phyloP scores from a whole-genome alignment of 371 early-diverging fungal species.

The Lichtheimia corymbifera region DNA sequence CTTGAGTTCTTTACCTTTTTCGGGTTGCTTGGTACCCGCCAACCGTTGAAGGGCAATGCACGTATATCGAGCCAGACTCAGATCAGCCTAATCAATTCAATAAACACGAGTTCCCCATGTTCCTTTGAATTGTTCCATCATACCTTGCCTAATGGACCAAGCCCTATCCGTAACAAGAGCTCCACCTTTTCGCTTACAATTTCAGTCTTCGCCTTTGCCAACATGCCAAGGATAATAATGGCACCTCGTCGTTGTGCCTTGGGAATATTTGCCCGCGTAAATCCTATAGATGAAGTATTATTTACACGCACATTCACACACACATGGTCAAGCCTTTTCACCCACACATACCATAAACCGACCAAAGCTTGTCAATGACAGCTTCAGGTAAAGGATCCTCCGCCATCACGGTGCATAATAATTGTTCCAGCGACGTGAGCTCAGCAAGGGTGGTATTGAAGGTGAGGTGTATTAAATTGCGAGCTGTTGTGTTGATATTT shows the following conservation, averaged over 20 bases:
- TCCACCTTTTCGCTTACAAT: constrained; percentile 85
- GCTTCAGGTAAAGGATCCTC: constrained; percentile 59
- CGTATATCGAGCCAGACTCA: constrained; percentile 82
- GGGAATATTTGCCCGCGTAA: constrained; percentile 64
- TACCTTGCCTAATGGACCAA: constrained; percentile 81
- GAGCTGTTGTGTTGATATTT: constrained; percentile 66
- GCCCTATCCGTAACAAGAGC: constrained; percentile 78
- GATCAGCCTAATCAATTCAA: constrained; percentile 52
- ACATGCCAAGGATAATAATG: constrained; percentile 88
- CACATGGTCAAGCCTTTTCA: background rate
- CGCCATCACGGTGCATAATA: constrained; percentile 75
- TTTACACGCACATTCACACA: background rate
- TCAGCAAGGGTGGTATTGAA: constrained; percentile 87
- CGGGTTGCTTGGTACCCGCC: constrained; percentile 46
- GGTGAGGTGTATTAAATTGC: constrained; percentile 80
- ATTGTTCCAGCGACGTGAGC: constrained; percentile 90
- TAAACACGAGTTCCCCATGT: background rate
- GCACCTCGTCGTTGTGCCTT: constrained; percentile 85
- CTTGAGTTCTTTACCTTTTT: constrained; percentile 42
- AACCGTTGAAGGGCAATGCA: constrained; percentile 89
- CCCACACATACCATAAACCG: constrained; percentile 65
- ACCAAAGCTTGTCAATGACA: constrained; percentile 85
- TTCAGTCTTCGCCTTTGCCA: constrained; percentile 80
- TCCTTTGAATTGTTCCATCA: background rate
- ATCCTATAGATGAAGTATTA: constrained; percentile 39